Evolutionary conservation across 768 basidiomycete genomes (phyloP).

Genomic region (Krasilnikovozyma curviuscula): DNA sequence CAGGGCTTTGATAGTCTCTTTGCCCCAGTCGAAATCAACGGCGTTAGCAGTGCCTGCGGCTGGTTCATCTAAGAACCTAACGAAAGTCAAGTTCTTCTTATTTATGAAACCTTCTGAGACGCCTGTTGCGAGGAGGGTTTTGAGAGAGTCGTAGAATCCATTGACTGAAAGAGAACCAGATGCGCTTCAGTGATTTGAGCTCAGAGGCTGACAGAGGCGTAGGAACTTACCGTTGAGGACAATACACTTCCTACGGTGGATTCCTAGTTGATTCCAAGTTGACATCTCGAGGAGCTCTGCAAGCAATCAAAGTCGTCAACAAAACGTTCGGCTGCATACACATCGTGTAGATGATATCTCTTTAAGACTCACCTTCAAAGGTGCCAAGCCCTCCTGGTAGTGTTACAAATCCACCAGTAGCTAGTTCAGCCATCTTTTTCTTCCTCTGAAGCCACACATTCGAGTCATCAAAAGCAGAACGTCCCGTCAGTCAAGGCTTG

Average conservation of each 20-base stretch:
- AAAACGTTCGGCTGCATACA: not conserved
- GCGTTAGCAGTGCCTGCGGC: conserved; percentile 21
- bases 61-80: conserved; percentile 61
- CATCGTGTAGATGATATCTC: not conserved
- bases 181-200: not conserved
- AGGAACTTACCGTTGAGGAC: conserved; percentile 41
- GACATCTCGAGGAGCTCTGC: conserved; percentile 64
- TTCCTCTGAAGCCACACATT: conserved; percentile 38
- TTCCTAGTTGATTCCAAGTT: conserved; percentile 84
- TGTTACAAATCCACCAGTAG: conserved; percentile 55
- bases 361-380: conserved; percentile 49
- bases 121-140: conserved; percentile 47
- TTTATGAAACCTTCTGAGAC: conserved; percentile 57
- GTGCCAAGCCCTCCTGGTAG: conserved; percentile 90
- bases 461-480: not conserved
- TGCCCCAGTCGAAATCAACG: conserved; percentile 56
- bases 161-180: conserved; percentile 31
- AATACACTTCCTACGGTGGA: conserved; percentile 40
- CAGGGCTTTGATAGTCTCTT: conserved; percentile 44
- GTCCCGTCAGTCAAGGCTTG: too few relatives aligned
- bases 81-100: conserved; percentile 39
- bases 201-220: not conserved
- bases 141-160: conserved; percentile 65
- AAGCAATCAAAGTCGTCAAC: not conserved
- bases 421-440: conserved; percentile 66